Evolutionary conservation across 495 filamentous ascomycete species (phyloP), one percentile per base, ranked within the genome.

Genomic region (Penicillium atrosanguineum): DNA sequence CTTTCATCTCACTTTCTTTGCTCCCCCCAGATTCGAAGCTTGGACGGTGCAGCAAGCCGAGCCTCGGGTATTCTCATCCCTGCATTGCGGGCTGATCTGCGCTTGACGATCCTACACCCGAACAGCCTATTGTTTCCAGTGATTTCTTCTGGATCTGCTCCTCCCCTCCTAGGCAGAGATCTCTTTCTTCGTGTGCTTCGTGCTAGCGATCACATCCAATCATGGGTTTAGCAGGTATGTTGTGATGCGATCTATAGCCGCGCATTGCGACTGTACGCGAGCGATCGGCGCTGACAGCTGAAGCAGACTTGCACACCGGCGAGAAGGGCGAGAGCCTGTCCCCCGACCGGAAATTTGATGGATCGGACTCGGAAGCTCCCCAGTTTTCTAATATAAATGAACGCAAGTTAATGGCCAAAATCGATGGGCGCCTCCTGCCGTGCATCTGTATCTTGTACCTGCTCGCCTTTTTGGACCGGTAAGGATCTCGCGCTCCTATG

Each of bases 381-480:
- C 58, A 53, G 26, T 69, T 78, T 29, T 69, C 61, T 8, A 53
- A 55, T 1, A 90, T 87, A 31, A 88, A 86, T 11, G 88, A 93
- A 74, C 78, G 81, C 56, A 82, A 75, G 58, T 74, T 97, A 43
- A 81, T 89, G 70, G 70, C 79, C 56, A 87, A 86, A 63, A 88
- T 96, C 59, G 92, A 97, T 66, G 72, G 83, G 61, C 85, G 86
- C 59, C 78, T 96, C 25, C 76, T 97, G 43, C 92, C 92, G 0
- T 88, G 87, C 57, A 71, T 96, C 41, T 89, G 85, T 62, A 74
- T 96, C 31, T 70, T 96, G 62, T 96, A 96, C 62, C 73, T 95
- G 16, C 75, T 95, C 26, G 91, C 91, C 44, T 96, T 96, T 67
- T 70, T 96, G 37, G 91, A 96, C 70, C 80, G 90, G 83, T 85